A percentile compares a stretch with the other conserved stretches of the same genome.
Conservation (phyloP, 352 stramenopile genomes). For the Phytophthora crassamura region DNA sequence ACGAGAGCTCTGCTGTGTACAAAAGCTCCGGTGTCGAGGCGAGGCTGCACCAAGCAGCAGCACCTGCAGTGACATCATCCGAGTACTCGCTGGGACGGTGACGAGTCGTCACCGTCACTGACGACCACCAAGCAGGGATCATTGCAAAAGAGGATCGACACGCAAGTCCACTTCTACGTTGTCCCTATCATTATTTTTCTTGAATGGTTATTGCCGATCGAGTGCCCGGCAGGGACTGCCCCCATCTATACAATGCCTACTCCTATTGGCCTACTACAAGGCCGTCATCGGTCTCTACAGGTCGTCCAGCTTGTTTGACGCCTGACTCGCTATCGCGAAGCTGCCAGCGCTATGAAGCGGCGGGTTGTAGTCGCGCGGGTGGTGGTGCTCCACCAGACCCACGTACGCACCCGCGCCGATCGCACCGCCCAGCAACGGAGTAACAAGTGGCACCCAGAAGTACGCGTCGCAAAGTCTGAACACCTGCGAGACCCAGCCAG, state of each 20-base stretch:
- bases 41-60: no score
- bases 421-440: slow-evolving; percentile 37
- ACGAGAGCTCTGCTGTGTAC: not conserved
- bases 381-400: slow-evolving; percentile 37
- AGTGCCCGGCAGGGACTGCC: no score
- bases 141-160: no score
- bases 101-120: no score
- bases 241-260: no score
- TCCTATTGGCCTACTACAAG: not conserved
- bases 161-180: no score
- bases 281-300: not conserved
- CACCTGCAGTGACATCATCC: no score
- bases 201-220: no score
- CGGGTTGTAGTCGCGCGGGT: slow-evolving; percentile 32
- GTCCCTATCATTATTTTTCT: no score
- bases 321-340: slow-evolving; percentile 10
- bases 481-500: slow-evolving; percentile 43
- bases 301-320: slow-evolving; percentile 8
- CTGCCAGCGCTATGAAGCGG: slow-evolving; percentile 8
- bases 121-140: no score
- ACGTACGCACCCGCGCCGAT: slow-evolving; percentile 38
- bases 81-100: no score
- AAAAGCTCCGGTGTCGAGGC: no score
- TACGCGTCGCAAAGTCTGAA: slow-evolving; percentile 48
- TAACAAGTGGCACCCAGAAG: slow-evolving; percentile 65